Percentiles rank a stretch among this genome's conserved stretches.
phyloP scores from a whole-genome alignment of 2,329 filamentous ascomycete genomes.

The Chrysoporthe deuterocubensis region DNA sequence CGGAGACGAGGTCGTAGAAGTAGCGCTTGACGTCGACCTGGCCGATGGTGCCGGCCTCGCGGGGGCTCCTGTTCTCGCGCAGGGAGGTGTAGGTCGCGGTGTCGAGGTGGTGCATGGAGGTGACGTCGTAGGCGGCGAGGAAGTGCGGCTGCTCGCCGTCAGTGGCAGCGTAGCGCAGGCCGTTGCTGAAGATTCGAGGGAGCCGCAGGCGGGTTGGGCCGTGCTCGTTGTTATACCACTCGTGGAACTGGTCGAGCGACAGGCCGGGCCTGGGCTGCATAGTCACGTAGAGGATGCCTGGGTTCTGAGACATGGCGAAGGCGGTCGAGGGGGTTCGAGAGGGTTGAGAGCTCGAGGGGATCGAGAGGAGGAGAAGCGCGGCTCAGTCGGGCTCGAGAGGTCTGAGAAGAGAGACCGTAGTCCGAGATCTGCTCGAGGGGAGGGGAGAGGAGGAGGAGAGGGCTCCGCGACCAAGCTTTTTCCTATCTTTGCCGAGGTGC shows the following conservation, averaged over 20 bases:
- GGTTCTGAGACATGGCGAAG: slow-evolving; percentile 39
- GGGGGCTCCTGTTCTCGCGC: slow-evolving; percentile 58
- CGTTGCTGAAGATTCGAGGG: slow-evolving; percentile 73
- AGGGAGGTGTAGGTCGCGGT: slow-evolving; percentile 71
- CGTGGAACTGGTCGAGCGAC: slow-evolving; percentile 74
- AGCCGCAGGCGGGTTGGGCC: slow-evolving; percentile 79
- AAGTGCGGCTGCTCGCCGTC: slow-evolving; percentile 69
- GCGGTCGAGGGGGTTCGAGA: not conserved
- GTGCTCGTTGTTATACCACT: slow-evolving; percentile 95
- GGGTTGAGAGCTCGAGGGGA: not conserved
- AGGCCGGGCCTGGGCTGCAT: slow-evolving; percentile 77
- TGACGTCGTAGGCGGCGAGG: slow-evolving; percentile 82
- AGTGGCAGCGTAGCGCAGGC: slow-evolving; percentile 75
- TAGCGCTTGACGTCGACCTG: slow-evolving; percentile 68
- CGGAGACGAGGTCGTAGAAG: slow-evolving; percentile 70
- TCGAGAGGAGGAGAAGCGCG: not conserved
- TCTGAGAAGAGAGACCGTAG: no score
- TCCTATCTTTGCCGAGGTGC: not conserved
- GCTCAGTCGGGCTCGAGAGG: not conserved
- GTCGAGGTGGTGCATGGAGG: slow-evolving; percentile 71
- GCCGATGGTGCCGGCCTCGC: slow-evolving; percentile 58
- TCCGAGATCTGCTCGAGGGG: not conserved
- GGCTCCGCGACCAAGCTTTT: not conserved
- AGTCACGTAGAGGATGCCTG: slow-evolving; percentile 81
- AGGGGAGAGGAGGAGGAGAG: not conserved